A percentile compares a stretch with the other conserved stretches of the same genome.
Conservation (phyloP, 2,329 filamentous ascomycete genomes). For the Hypoxylon rubiginosum region DNA sequence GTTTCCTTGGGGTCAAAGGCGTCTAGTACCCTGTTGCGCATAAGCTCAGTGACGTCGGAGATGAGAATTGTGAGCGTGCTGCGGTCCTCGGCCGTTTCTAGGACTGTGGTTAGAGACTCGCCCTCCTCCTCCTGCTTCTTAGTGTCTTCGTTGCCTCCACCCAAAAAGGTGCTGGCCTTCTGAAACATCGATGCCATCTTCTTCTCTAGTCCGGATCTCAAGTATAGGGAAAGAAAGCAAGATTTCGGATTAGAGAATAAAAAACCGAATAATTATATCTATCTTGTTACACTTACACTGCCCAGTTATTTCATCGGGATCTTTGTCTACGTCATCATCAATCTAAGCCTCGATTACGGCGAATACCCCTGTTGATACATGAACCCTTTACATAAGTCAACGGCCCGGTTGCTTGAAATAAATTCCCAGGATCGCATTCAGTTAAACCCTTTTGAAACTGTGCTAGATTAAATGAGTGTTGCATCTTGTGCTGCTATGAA, state of each 20-base stretch:
- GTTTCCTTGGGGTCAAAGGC: slow-evolving; percentile 46
- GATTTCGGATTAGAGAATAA: not conserved
- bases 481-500: not conserved
- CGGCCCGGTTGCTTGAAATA: not conserved
- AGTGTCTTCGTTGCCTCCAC: slow-evolving; percentile 31
- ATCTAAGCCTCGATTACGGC: slow-evolving; percentile 17
- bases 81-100: slow-evolving; percentile 47
- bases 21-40: slow-evolving; percentile 43
- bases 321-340: slow-evolving; percentile 35
- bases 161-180: slow-evolving; percentile 43
- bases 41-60: slow-evolving; percentile 47
- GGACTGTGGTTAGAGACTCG: slow-evolving; percentile 46
- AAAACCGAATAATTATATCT: not conserved
- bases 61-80: slow-evolving; percentile 46
- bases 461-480: not conserved
- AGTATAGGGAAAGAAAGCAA: not conserved
- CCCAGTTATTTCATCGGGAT: not conserved
- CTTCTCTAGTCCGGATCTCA: not conserved
- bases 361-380: slow-evolving; percentile 15
- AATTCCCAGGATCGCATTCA: not conserved
- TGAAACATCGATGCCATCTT: slow-evolving; percentile 45
- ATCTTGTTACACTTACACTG: slow-evolving; percentile 14
- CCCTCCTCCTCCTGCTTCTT: slow-evolving; percentile 45
- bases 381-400: not conserved
- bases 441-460: not conserved